These are phyloP conservation scores for Phialophora chinensis DNA, from an alignment of 2,329 filamentous ascomycete genomes.

Conservation along the genomic window DNA sequence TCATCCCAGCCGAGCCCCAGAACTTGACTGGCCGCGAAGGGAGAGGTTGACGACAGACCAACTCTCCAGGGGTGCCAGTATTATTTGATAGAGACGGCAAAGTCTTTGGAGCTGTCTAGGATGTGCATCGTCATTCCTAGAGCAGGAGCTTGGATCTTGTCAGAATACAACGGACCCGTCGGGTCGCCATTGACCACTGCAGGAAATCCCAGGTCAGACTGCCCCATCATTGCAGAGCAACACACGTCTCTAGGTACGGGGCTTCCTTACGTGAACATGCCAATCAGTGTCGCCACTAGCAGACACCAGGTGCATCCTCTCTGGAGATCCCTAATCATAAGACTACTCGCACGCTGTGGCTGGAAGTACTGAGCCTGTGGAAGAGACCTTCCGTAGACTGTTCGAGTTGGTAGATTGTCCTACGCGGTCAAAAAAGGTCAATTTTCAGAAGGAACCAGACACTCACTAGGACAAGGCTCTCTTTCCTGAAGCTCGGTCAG, in stretches of 20 bases:
- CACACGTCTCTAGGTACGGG: neutral
- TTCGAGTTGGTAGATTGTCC: too few relatives aligned
- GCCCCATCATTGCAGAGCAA: too few relatives aligned
- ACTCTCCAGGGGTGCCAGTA: constrained; percentile 5
- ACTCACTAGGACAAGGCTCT: constrained; percentile 63
- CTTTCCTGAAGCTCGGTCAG: constrained; percentile 73
- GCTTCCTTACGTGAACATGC: constrained; percentile 6
- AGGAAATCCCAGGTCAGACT: neutral
- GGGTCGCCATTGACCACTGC: constrained; percentile 62
- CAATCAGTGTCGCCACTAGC: constrained; percentile 8
- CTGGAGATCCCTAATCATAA: constrained; percentile 5
- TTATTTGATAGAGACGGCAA: neutral
- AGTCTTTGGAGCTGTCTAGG: constrained; percentile 6
- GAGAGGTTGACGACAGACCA: constrained; percentile 4
- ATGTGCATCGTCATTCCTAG: constrained; percentile 51
- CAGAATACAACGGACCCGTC: constrained; percentile 67
- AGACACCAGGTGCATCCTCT: constrained; percentile 3
- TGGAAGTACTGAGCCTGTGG: constrained; percentile 2
- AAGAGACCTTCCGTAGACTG: constrained; percentile 2
- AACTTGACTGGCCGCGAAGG: neutral
- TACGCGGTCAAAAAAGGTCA: neutral
- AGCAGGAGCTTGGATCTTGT: constrained; percentile 60
- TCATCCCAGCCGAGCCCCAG: constrained; percentile 7
- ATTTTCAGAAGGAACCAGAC: neutral
- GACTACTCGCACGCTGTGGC: constrained; percentile 5